Conservation (phyloP, 164 flowering plant genomes). For the Aristolochia fimbriata region DNA sequence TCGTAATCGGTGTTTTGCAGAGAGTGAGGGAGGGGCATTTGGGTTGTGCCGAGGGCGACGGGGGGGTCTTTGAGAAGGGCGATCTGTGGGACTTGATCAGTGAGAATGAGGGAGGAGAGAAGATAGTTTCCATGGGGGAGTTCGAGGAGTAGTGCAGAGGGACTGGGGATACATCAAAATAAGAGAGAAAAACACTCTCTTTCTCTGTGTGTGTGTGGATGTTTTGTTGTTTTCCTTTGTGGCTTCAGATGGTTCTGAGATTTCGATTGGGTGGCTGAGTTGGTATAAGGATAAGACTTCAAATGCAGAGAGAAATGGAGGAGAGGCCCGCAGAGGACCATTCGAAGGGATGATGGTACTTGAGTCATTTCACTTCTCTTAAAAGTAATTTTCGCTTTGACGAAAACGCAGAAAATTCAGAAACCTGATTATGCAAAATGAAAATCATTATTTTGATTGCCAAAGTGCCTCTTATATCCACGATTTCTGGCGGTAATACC, state of each 20-base stretch:
- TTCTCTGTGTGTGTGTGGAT: background rate
- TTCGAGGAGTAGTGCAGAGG: background rate
- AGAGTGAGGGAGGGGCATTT: constrained; percentile 11
- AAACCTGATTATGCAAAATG: no score
- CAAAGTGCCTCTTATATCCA: background rate
- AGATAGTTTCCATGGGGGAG: constrained; percentile 68
- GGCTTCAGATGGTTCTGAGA: constrained; percentile 15
- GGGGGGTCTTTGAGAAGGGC: constrained; percentile 17
- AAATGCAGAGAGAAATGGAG: constrained; percentile 1
- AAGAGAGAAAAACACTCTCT: constrained; percentile 1
- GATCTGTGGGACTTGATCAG: constrained; percentile 27
- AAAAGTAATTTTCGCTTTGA: background rate
- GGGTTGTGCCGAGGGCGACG: constrained; percentile 20
- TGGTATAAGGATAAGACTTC: constrained; percentile 22
- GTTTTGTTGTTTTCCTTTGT: constrained; percentile 1
- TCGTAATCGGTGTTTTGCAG: background rate
- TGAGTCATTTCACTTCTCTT: constrained; percentile 7
- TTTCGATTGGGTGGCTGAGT: constrained; percentile 30
- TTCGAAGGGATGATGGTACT: constrained; percentile 16
- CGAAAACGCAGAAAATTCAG: background rate
- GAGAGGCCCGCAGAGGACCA: constrained; percentile 20
- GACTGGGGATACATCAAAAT: constrained; percentile 6
- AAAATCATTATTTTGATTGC: background rate
- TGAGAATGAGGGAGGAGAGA: constrained; percentile 62
- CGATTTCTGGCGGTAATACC: background rate